phyloP scores from a whole-genome alignment of 2,329 filamentous ascomycete species.

The Sphaerulina musiva region DNA sequence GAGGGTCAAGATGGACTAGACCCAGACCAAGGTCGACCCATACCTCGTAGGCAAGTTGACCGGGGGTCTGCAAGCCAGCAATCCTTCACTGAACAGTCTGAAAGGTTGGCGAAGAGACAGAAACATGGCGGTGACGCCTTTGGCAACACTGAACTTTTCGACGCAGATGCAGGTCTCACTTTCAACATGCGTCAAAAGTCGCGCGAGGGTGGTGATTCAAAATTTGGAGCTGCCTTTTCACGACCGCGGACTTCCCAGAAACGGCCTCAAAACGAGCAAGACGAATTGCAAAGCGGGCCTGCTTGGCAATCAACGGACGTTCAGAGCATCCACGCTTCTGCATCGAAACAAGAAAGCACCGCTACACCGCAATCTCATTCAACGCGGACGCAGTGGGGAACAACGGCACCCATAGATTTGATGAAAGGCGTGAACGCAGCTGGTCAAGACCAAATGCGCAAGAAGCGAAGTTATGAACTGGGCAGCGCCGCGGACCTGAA shows the following conservation, averaged over 20 bases:
- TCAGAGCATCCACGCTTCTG: background rate
- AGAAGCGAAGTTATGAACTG: background rate
- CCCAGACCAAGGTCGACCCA: background rate
- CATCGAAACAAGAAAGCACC: background rate
- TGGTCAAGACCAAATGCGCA: background rate
- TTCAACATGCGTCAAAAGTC: background rate
- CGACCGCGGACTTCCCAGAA: background rate
- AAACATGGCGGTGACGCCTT: conserved; percentile 1
- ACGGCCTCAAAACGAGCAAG: background rate
- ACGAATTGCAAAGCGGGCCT: background rate
- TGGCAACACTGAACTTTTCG: background rate
- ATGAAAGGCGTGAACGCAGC: background rate
- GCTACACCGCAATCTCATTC: background rate
- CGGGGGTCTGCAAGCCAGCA: background rate
- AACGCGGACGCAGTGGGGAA: background rate
- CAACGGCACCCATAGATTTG: background rate
- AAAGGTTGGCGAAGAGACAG: background rate
- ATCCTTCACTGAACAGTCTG: background rate
- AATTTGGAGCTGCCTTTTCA: background rate
- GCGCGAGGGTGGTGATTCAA: background rate
- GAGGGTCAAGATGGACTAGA: background rate
- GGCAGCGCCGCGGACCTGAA: background rate
- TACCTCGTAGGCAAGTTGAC: background rate
- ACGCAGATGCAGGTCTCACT: background rate
- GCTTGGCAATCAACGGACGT: background rate